phyloP scores from a whole-genome alignment of 306 rosid species.

The Rosa lucieae region DNA sequence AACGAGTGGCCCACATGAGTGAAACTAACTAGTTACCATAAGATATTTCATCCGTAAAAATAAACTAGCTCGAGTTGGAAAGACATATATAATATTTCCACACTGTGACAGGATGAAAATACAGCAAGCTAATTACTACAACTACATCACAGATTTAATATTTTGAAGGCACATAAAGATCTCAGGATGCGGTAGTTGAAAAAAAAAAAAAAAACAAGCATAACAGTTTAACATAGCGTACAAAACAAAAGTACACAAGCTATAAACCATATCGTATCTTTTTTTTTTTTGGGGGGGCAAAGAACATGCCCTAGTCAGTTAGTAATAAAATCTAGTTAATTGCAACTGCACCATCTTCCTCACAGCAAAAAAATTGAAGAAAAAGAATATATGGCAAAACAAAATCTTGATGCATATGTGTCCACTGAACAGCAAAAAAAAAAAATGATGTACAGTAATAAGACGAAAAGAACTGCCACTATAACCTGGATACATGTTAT shows the following conservation, averaged over 20 bases:
- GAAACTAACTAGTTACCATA: background rate
- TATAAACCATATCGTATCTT: no score
- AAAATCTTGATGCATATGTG: background rate
- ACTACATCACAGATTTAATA: background rate
- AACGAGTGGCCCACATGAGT: background rate
- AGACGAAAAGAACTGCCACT: conserved; percentile 18
- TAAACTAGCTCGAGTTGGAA: background rate
- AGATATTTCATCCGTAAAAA: background rate
- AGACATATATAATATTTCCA: background rate
- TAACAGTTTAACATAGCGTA: no score
- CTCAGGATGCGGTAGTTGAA: background rate
- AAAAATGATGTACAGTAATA: background rate
- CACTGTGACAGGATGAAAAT: background rate
- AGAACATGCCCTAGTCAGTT: background rate
- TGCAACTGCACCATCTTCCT: background rate
- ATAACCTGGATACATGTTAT: conserved; percentile 96
- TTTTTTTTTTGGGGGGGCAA: no score
- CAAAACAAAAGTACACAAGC: background rate
- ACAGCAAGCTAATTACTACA: background rate
- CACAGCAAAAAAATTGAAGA: background rate
- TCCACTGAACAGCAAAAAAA: conserved; percentile 2
- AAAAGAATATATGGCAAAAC: background rate
- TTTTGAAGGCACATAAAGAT: background rate
- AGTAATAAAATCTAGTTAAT: background rate
- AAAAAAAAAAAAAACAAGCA: background rate